These are phyloP conservation scores for Vitis hybrid DNA, from an alignment of 177 flowering plant genomes.

Conservation along the genomic window DNA sequence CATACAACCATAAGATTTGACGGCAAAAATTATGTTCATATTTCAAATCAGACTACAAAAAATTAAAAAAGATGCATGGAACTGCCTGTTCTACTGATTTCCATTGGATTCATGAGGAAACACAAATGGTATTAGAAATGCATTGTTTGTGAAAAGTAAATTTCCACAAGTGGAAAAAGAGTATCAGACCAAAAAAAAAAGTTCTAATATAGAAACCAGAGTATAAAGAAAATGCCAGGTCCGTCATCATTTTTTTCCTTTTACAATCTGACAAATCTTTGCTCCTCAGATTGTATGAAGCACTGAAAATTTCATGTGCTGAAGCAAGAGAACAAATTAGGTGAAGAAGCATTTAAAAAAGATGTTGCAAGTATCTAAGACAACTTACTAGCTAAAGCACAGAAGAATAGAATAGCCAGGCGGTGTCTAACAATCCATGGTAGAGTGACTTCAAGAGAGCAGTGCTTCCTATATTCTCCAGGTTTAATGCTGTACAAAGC, in stretches of 20 bases:
- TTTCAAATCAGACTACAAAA: not conserved
- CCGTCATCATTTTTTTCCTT: not conserved
- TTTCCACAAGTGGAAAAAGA: not conserved
- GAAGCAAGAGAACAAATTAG: not conserved
- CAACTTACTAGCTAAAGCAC: conserved; percentile 38
- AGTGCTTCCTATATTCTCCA: conserved; percentile 33
- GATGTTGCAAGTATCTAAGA: conserved; percentile 1
- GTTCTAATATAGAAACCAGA: not conserved
- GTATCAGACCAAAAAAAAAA: too few relatives aligned
- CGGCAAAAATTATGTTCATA: not conserved
- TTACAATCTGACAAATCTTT: not conserved
- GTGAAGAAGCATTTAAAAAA: not conserved
- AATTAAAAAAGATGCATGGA: too few relatives aligned
- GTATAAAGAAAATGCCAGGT: not conserved
- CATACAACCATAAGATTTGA: not conserved
- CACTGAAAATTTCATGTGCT: not conserved
- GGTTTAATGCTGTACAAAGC: conserved; percentile 9
- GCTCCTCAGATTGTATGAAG: not conserved
- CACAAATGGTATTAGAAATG: not conserved
- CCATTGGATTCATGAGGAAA: too few relatives aligned
- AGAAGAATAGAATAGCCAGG: conserved; percentile 48
- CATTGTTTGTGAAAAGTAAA: not conserved
- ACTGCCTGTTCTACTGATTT: too few relatives aligned
- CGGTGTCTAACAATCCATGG: conserved; percentile 63
- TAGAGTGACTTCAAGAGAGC: conserved; percentile 58